phyloP scores from a whole-genome alignment of 2,329 filamentous ascomycete genomes.

The Aspergillus latus region DNA sequence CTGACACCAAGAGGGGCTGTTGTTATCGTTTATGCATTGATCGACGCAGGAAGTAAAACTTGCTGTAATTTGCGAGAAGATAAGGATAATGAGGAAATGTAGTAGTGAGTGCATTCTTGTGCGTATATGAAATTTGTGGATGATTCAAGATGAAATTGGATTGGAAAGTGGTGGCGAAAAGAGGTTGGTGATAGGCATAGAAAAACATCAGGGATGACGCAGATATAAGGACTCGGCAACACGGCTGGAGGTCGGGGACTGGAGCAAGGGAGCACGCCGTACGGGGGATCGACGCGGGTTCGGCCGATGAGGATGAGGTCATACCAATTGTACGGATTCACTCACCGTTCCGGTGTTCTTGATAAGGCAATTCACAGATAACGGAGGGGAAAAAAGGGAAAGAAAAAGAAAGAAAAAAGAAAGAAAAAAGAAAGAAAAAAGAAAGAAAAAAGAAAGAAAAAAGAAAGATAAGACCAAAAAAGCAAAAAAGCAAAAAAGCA shows the following conservation, averaged over 20 bases:
- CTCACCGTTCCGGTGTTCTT: too few species aligned
- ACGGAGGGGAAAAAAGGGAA: neutral
- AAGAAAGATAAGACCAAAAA: neutral
- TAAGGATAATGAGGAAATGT: neutral
- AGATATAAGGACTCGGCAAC: neutral
- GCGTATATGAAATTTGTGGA: neutral
- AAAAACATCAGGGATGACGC: neutral
- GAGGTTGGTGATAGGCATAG: neutral
- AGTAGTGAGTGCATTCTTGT: too few species aligned
- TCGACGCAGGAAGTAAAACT: neutral
- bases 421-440: too few species aligned
- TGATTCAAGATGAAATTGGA: neutral
- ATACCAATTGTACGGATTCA: too few species aligned
- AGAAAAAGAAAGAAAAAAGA: neutral
- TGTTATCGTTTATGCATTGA: neutral
- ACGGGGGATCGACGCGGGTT: neutral
- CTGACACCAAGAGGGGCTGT: neutral
- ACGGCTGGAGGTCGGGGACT: neutral
- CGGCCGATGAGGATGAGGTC: too few species aligned
- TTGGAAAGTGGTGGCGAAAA: neutral
- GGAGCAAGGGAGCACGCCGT: neutral
- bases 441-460: too few species aligned
- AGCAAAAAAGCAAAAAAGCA: too few species aligned
- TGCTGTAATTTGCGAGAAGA: neutral
- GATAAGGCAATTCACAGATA: neutral